Evolutionary conservation across 345 rosid genomes (phyloP), one percentile per base, ranked within the genome.

Genomic region (Salix exigua): DNA sequence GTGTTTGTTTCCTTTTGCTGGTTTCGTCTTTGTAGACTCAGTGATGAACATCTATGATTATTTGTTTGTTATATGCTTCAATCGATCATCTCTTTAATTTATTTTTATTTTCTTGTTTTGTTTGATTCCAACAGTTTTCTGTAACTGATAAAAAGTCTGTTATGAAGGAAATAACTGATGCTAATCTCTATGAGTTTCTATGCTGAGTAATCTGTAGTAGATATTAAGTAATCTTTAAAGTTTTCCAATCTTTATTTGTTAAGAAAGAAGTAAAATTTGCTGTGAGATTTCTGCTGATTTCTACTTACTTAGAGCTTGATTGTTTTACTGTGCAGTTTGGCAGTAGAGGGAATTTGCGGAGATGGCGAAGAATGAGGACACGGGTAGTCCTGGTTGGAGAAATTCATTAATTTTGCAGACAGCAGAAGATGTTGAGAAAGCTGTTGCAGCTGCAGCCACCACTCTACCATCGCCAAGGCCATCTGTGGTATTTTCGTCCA

Each of bases 331-430:
- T 21, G 19, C 75, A 63, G 30, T 81, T 75, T 75, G 38, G 82
- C 71, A 76, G 88, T 85, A 74, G 79, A 73, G 77, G 74, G 75
- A 75, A 75, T 81, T 78, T 51, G 70, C 4, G 9, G 78, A 71
- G 77, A 92, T 94, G 98, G 85, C 89, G 23, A 88, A 82, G 51
- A 84, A 83, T 81, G 97, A 90, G 76, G 93, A 90, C 50, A 76
- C 90, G 73, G 90, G 88, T 55, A 91, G 92, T 76, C 94, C 96
- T 70, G 91, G 97, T 58, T 93, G 97, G 99, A 83, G 88, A 60
- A 83, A 92, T 85, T 89, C 97, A 19, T 85, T 87, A 76, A 87
- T 88, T 76, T 77, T 75, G 86, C 97, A 85, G 80, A 90, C 94
- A 0, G 88, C 88, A 3, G 95, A 92, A 82, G 97, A 92, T 85